Base-by-base conservation (phyloP, 1,284 basidiomycete genomes). In the Papiliotrema nemorosa region DNA sequence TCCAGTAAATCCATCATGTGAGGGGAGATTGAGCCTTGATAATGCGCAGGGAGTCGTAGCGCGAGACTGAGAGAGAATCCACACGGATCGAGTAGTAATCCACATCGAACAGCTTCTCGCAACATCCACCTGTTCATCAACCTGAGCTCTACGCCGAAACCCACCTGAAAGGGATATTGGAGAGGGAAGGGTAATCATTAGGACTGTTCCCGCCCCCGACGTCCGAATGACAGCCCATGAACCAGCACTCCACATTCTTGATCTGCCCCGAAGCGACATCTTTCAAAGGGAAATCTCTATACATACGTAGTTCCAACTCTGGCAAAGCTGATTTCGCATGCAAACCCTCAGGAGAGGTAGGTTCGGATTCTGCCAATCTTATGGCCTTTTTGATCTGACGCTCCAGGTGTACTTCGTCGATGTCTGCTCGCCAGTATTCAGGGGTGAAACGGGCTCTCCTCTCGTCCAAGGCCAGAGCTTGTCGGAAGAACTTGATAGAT, bases 401-500 rank as follows among this genome's bases (percentile, higher is more conserved):
- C 21, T 21, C 16, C 21, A 37, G 18, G 6, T 20, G 10, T 18
- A 7, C 6, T n/a, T 53, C 29, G 18, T 34, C 33, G 16, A 36
- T 25, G 29, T 57, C 52, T n/a, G 41, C 43, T 9, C 44, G 48
- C 9, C 53, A 55, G 31, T 61, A 63, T 22, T 64, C 67, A 10
- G 64, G 66, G 18, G 55, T 50, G 50, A 72, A 74, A 24, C 69
- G 62, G 18, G 62, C 66, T 25, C 73, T 55, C 10, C 64, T 57
- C 47, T 74, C 72, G 49, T 74, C 68, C 29, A 74, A 57, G 3
- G 70, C 61, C 7, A 73, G 49, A 3, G 69, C 68, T 18, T 75
- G 73, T 9, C 71, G 62, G 56, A 74, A 75, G 55, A 64, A 63
- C 2, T 37, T 33, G 42, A 74, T 63, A 20, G 49, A 51, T 9